These are phyloP conservation scores for Fusarium marasasianum DNA, from an alignment of 2,329 filamentous ascomycete species.

Conservation along the genomic window DNA sequence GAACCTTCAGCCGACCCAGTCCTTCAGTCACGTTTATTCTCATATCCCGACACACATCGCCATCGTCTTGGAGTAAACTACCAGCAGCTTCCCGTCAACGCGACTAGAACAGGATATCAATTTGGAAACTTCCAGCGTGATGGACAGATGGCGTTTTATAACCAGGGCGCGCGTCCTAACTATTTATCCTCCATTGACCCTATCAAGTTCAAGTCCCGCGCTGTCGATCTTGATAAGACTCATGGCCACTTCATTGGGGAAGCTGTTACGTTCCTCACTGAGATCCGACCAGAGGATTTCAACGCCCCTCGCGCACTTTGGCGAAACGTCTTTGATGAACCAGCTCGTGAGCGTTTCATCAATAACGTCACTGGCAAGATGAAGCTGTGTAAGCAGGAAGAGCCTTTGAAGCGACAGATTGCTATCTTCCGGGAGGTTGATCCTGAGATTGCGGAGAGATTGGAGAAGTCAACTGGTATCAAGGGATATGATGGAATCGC, in stretches of 20 bases:
- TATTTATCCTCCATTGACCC: constrained; percentile 26
- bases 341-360: constrained; percentile 57
- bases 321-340: constrained; percentile 10
- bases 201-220: constrained; percentile 17
- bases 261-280: constrained; percentile 26
- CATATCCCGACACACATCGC: constrained; percentile 70
- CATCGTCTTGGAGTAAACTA: constrained; percentile 72
- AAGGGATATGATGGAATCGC: constrained; percentile 29
- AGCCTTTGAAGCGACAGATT: constrained; percentile 71
- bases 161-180: constrained; percentile 28
- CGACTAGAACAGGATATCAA: neutral
- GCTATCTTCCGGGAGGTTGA: constrained; percentile 72
- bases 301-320: constrained; percentile 14
- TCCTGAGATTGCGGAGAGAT: constrained; percentile 63
- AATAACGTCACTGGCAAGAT: constrained; percentile 70
- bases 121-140: constrained; percentile 28
- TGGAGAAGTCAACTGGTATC: constrained; percentile 69
- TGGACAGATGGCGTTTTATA: constrained; percentile 29
- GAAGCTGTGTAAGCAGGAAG: constrained; percentile 64
- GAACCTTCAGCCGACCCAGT: constrained; percentile 71
- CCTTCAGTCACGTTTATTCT: constrained; percentile 68
- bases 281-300: constrained; percentile 28
- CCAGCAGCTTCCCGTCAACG: constrained; percentile 48
- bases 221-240: constrained; percentile 20
- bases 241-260: constrained; percentile 26